Evolutionary conservation across 2,329 filamentous ascomycete species (phyloP).

Genomic region (Ophiostoma tasmaniense): DNA sequence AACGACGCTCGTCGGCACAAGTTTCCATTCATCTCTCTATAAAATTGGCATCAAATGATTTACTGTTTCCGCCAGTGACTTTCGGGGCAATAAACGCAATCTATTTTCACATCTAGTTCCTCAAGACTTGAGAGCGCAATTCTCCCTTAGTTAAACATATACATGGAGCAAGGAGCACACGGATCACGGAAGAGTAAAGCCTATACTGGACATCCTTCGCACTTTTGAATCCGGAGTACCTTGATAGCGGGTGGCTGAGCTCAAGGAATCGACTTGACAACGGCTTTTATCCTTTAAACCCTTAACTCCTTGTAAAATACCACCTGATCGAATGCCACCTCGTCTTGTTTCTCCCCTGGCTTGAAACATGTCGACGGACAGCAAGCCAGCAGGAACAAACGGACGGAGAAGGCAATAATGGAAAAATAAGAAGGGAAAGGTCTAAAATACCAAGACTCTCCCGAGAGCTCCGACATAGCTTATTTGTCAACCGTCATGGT

Average conservation of each 20-base stretch:
- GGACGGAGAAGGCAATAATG: background rate
- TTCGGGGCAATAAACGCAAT: background rate
- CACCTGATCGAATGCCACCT: background rate
- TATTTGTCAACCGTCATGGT: background rate
- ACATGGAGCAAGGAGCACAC: background rate
- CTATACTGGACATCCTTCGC: background rate
- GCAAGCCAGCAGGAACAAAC: no score
- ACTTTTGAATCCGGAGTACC: background rate
- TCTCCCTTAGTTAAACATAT: background rate
- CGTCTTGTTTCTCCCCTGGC: background rate
- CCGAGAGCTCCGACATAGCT: background rate
- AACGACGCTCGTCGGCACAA: background rate
- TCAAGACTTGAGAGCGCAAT: background rate
- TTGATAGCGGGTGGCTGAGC: constrained; percentile 1
- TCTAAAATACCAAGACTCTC: background rate
- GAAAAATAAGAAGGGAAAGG: background rate
- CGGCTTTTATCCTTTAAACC: background rate
- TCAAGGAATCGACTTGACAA: background rate
- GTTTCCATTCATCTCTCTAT: background rate
- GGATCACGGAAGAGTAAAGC: background rate
- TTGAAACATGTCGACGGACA: background rate
- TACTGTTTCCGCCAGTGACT: background rate
- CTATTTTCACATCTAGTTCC: background rate
- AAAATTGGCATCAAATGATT: background rate
- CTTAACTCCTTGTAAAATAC: no score